These are phyloP conservation scores for Lipomyces sp. DNA, from an alignment of 805 yeast genomes.

Conservation along the genomic window DNA sequence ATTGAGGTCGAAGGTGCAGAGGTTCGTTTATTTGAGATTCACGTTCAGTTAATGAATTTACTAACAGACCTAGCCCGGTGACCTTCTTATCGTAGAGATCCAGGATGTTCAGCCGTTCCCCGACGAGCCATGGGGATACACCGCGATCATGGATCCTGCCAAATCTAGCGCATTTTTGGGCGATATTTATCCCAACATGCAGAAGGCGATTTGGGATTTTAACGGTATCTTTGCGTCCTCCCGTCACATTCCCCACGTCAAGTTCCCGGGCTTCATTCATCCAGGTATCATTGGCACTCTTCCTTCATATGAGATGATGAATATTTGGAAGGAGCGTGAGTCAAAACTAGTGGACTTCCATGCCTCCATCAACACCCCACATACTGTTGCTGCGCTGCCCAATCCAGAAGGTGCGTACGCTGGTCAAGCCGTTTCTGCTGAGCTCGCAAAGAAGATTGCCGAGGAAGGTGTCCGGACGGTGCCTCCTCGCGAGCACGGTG, in stretches of 20 bases:
- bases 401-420: slow-evolving; percentile 49
- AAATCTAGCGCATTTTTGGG: slow-evolving; percentile 59
- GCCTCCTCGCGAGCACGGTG: slow-evolving; percentile 56
- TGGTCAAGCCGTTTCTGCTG: slow-evolving; percentile 48
- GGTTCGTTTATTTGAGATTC: slow-evolving; percentile 12
- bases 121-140: slow-evolving; percentile 60
- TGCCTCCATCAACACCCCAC: slow-evolving; percentile 37
- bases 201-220: slow-evolving; percentile 59
- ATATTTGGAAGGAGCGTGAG: slow-evolving; percentile 55
- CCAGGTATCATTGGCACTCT: slow-evolving; percentile 60
- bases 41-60: not conserved
- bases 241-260: slow-evolving; percentile 56
- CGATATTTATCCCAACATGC: slow-evolving; percentile 55
- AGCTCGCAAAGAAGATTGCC: slow-evolving; percentile 45
- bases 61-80: slow-evolving; percentile 48
- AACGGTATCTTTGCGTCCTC: slow-evolving; percentile 58
- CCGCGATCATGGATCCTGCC: slow-evolving; percentile 55
- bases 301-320: slow-evolving; percentile 52
- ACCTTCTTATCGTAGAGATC: slow-evolving; percentile 54
- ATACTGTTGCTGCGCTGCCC: slow-evolving; percentile 52
- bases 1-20: slow-evolving; percentile 53
- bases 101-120: slow-evolving; percentile 59
- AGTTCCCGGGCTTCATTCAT: slow-evolving; percentile 56
- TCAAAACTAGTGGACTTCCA: slow-evolving; percentile 44
- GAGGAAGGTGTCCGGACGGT: slow-evolving; percentile 57